Conservation (phyloP, 345 rosid species). For the Carallia brachiata region DNA sequence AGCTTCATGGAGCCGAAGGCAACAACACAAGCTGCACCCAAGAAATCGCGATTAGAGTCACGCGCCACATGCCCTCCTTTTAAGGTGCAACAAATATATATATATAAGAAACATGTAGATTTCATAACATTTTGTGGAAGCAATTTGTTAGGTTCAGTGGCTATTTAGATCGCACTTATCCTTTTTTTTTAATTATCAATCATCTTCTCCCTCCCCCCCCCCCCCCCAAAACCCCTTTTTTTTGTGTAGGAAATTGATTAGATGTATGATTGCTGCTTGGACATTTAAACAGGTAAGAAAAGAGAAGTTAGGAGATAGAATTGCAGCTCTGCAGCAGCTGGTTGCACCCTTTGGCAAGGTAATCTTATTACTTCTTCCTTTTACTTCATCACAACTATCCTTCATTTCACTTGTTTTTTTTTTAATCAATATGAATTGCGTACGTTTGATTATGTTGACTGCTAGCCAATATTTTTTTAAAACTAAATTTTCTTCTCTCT, state of each 20-base stretch:
- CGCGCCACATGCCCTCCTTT: slow-evolving; percentile 76
- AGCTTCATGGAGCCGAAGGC: slow-evolving; percentile 47
- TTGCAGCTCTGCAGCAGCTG: slow-evolving; percentile 87
- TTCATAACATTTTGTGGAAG: no score
- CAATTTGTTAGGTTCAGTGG: no score
- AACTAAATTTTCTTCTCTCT: no score
- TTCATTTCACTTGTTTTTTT: not conserved
- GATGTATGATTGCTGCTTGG: not conserved
- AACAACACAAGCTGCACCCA: slow-evolving; percentile 45
- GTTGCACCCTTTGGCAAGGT: slow-evolving; percentile 96
- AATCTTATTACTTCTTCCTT: slow-evolving; percentile 14
- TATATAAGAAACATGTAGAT: no score
- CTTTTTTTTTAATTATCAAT: no score
- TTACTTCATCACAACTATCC: not conserved
- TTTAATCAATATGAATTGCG: no score
- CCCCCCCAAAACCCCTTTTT: no score
- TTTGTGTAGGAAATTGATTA: no score
- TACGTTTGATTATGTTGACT: no score
- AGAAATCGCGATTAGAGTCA: slow-evolving; percentile 74
- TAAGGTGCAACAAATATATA: slow-evolving; percentile 44
- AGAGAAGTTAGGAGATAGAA: slow-evolving; percentile 91
- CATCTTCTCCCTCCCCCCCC: no score
- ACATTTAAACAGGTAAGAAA: slow-evolving; percentile 61
- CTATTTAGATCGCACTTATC: no score
- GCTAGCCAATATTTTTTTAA: no score